A percentile compares a stretch with the other conserved stretches of the same genome.
phyloP scores from a whole-genome alignment of 1,284 basidiomycete genomes.

The Puccinia horiana region DNA sequence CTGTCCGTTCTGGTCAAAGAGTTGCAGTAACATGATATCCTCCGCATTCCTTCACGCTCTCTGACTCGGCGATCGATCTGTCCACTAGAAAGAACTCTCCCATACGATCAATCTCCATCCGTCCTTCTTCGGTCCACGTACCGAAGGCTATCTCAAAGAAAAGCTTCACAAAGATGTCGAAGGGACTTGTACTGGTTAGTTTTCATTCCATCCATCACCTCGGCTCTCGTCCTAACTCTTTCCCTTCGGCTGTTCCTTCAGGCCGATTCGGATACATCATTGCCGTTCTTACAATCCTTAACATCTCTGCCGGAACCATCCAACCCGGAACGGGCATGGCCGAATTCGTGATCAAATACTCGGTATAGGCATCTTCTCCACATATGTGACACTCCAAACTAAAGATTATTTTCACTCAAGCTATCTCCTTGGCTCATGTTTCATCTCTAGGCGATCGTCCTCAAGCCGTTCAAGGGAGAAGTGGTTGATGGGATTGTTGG shows the following conservation, averaged over 20 bases:
- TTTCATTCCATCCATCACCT: not conserved
- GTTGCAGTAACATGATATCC: not conserved
- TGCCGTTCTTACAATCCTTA: constrained; percentile 83
- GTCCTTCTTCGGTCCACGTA: constrained; percentile 94
- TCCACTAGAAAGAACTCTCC: constrained; percentile 80
- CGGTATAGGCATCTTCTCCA: not conserved
- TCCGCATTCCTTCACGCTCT: not conserved
- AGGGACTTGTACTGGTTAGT: constrained; percentile 91
- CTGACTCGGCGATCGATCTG: not conserved
- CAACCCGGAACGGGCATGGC: constrained; percentile 89
- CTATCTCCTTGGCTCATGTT: not conserved
- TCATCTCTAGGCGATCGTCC: constrained; percentile 73
- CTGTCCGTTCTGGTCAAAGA: not conserved
- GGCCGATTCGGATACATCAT: constrained; percentile 73
- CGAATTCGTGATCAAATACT: constrained; percentile 85
- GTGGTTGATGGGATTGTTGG: constrained; percentile 95
- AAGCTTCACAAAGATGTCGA: constrained; percentile 96
- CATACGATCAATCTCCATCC: constrained; percentile 95
- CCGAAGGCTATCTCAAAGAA: constrained; percentile 86
- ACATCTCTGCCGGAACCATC: constrained; percentile 88
- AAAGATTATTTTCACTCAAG: not conserved
- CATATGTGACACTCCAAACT: not conserved
- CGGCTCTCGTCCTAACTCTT: not conserved
- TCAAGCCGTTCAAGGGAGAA: constrained; percentile 98
- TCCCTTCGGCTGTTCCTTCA: not conserved